A percentile compares a stretch with the other conserved stretches of the same genome.
These are phyloP conservation scores for Periconia sp. DNA, from an alignment of 2,329 filamentous ascomycete species.

Conservation along the genomic window DNA sequence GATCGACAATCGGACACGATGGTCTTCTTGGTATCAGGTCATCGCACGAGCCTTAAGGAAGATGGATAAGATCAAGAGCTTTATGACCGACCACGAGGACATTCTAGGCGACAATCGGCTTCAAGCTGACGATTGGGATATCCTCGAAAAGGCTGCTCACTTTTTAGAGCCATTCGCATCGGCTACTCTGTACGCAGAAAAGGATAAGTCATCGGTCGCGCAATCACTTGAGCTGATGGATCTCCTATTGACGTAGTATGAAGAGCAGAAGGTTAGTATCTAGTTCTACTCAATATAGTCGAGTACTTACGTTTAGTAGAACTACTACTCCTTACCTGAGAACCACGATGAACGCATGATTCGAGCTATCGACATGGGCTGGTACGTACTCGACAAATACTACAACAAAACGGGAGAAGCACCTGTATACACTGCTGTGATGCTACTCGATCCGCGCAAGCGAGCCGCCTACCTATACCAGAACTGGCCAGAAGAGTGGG, in stretches of 20 bases:
- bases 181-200: slow-evolving; percentile 5
- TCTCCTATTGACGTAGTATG: slow-evolving; percentile 2
- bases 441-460: slow-evolving; percentile 6
- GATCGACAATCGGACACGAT: slow-evolving; percentile 6
- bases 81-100: slow-evolving; percentile 3
- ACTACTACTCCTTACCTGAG: slow-evolving; percentile 2
- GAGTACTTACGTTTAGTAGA: slow-evolving; percentile 2
- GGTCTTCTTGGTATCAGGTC: slow-evolving; percentile 5
- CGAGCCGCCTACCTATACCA: slow-evolving; percentile 1
- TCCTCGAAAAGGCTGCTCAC: slow-evolving; percentile 1
- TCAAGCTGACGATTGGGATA: slow-evolving; percentile 1
- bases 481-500: slow-evolving; percentile 2
- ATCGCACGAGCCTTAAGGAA: slow-evolving; percentile 4
- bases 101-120: slow-evolving; percentile 1
- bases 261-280: slow-evolving; percentile 5
- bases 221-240: slow-evolving; percentile 1
- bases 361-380: slow-evolving; percentile 5
- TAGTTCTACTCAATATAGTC: background rate
- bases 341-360: slow-evolving; percentile 4
- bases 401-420: slow-evolving; percentile 2
- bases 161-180: slow-evolving; percentile 6
- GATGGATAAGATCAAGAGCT: slow-evolving; percentile 2
- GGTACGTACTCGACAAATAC: slow-evolving; percentile 10
- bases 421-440: slow-evolving; percentile 6
- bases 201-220: slow-evolving; percentile 5